Evolutionary conservation across 805 yeast species (phyloP).

Genomic region (Teunomyces aglyptinius): DNA sequence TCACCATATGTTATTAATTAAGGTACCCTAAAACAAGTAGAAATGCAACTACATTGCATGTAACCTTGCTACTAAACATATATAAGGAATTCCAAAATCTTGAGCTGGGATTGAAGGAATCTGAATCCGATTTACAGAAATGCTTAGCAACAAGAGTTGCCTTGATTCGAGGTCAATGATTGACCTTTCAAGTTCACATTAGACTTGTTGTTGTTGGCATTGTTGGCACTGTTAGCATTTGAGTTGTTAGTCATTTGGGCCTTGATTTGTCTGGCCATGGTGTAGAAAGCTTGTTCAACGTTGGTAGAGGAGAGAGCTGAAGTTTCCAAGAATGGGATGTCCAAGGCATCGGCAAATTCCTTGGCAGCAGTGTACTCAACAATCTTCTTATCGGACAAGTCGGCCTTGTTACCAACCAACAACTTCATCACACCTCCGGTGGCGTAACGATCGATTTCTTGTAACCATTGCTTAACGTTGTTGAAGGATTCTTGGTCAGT

Average conservation of each 20-base stretch:
- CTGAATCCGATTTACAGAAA: background rate
- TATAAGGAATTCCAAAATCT: slow-evolving; percentile 1
- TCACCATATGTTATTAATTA: background rate
- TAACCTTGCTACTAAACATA: slow-evolving; percentile 4
- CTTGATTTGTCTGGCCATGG: slow-evolving; percentile 98
- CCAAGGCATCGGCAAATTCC: slow-evolving; percentile 94
- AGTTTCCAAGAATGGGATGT: slow-evolving; percentile 93
- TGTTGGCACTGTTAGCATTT: slow-evolving; percentile 29
- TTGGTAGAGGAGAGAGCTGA: slow-evolving; percentile 93
- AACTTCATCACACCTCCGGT: slow-evolving; percentile 96
- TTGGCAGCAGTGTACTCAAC: slow-evolving; percentile 95
- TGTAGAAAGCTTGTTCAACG: slow-evolving; percentile 97
- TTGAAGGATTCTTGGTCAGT: slow-evolving; percentile 96
- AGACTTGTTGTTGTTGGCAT: slow-evolving; percentile 48
- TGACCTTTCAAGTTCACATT: slow-evolving; percentile 75
- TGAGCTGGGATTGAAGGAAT: background rate
- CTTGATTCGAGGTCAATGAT: slow-evolving; percentile 41
- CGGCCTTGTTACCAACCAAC: slow-evolving; percentile 95
- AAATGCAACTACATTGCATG: background rate
- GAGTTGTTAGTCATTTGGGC: slow-evolving; percentile 81
- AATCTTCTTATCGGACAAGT: slow-evolving; percentile 86
- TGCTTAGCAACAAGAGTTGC: slow-evolving; percentile 39
- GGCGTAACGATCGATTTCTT: slow-evolving; percentile 97
- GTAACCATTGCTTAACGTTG: slow-evolving; percentile 97
- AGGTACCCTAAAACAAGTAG: background rate